phyloP scores from a whole-genome alignment of 2,329 filamentous ascomycete genomes.

The Cytospora piceae region DNA sequence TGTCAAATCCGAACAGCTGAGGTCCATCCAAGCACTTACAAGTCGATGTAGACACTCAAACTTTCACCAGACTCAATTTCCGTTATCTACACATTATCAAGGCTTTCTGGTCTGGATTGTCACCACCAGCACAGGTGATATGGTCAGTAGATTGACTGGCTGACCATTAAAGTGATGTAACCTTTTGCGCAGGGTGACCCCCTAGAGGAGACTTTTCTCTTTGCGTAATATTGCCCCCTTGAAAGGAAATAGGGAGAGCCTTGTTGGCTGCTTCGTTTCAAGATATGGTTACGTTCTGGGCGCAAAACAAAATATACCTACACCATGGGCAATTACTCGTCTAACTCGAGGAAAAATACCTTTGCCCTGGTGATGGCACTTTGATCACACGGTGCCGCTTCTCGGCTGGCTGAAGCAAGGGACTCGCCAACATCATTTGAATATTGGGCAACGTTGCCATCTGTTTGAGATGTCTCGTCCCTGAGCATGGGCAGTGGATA shows the following conservation, averaged over 20 bases:
- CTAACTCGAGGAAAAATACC: neutral
- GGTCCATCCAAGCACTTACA: neutral
- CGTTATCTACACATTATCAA: conserved; percentile 8
- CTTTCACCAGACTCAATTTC: conserved; percentile 13
- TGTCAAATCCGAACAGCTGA: neutral
- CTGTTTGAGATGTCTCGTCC: neutral
- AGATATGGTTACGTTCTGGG: conserved; percentile 14
- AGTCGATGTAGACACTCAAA: conserved; percentile 5
- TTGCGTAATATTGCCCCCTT: conserved; percentile 13
- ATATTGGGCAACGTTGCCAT: conserved; percentile 3
- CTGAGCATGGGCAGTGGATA: neutral
- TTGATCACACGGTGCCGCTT: conserved; percentile 18
- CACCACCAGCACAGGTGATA: conserved; percentile 16
- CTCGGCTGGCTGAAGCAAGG: conserved; percentile 2
- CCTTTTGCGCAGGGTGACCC: neutral
- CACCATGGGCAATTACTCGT: conserved; percentile 8
- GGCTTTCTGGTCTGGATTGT: neutral
- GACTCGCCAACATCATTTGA: neutral
- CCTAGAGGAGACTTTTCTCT: conserved; percentile 7
- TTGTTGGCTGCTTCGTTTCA: conserved; percentile 17
- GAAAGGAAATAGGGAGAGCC: neutral
- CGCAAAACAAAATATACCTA: conserved; percentile 1
- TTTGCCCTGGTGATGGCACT: conserved; percentile 14
- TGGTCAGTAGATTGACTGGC: conserved; percentile 6
- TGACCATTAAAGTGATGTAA: conserved; percentile 13